Conservation (phyloP, 2,329 filamentous ascomycete genomes). For the Zasmidium angulare region DNA sequence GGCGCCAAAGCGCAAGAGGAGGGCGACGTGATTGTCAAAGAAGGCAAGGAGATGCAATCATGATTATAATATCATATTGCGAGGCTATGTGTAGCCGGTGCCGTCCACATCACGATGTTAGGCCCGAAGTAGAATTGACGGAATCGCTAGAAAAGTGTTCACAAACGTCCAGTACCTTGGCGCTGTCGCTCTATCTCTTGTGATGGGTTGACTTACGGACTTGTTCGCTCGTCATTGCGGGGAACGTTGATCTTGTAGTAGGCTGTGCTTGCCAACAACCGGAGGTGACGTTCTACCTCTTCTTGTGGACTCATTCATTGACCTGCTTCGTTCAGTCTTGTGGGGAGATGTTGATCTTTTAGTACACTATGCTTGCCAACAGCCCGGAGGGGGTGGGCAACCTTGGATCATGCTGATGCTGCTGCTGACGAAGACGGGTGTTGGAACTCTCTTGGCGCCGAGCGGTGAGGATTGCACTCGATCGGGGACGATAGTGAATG, state of each 20-base stretch:
- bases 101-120: neutral
- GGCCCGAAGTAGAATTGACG: too few species aligned
- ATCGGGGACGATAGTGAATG: too few species aligned
- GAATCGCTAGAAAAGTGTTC: neutral
- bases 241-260: too few species aligned
- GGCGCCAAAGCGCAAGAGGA: constrained; percentile 33
- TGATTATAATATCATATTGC: neutral
- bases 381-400: too few species aligned
- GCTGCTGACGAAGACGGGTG: too few species aligned
- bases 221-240: too few species aligned
- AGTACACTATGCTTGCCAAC: neutral
- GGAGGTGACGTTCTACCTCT: neutral
- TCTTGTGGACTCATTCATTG: too few species aligned
- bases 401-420: too few species aligned
- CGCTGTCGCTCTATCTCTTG: neutral
- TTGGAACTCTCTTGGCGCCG: too few species aligned
- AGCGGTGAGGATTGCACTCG: too few species aligned
- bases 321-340: neutral
- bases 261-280: too few species aligned
- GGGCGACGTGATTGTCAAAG: constrained; percentile 35
- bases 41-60: constrained; percentile 21
- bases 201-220: too few species aligned
- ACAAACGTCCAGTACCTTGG: neutral
- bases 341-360: neutral
- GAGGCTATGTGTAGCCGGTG: neutral